These are phyloP conservation scores for Camelina laxa DNA, from an alignment of 345 rosid genomes.

Conservation along the genomic window DNA sequence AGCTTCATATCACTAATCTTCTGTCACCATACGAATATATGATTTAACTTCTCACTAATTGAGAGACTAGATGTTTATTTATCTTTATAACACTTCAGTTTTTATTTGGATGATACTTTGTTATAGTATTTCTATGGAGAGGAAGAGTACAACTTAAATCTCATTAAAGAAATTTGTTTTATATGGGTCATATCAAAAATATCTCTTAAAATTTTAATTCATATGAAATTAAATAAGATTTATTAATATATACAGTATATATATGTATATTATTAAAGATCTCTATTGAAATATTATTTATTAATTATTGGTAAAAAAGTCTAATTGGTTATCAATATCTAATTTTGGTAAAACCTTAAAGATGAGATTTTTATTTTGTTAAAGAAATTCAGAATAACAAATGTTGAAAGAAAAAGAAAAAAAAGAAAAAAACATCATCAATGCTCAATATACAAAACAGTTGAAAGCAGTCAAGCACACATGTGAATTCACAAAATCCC, in stretches of 20 bases:
- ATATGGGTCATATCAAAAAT: neutral
- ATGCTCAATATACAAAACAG: slow-evolving; percentile 12
- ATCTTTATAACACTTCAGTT: neutral
- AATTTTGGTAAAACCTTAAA: no score
- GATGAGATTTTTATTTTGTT: no score
- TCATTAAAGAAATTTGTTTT: neutral
- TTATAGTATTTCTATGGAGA: neutral
- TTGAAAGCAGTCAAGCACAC: slow-evolving; percentile 18
- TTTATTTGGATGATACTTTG: neutral
- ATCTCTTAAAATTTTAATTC: neutral
- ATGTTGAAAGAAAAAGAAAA: neutral
- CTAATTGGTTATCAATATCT: no score
- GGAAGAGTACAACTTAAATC: neutral
- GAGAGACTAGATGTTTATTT: neutral
- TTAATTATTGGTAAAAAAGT: no score
- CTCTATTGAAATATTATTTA: no score
- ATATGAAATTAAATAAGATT: no score
- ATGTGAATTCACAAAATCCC: slow-evolving; percentile 35
- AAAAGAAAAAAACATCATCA: slow-evolving; percentile 2
- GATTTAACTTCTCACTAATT: neutral
- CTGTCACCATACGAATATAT: slow-evolving; percentile 2
- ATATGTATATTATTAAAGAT: no score
- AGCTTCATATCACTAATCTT: neutral
- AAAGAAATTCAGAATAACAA: neutral
- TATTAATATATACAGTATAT: no score